Base-by-base conservation (phyloP, 169 alveolate genomes). In the Plasmodium gaboni region DNA sequence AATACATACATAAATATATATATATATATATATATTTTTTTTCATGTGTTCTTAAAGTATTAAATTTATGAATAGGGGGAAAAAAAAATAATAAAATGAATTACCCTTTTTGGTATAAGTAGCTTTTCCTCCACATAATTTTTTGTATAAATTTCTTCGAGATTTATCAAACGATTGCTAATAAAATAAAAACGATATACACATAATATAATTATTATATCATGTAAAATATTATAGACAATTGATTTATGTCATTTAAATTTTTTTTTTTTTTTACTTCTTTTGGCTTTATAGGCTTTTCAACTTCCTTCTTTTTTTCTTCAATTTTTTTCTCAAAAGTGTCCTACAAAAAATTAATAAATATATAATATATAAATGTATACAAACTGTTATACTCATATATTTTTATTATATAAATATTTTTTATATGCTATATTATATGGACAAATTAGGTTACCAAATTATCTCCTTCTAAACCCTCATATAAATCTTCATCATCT, bases 401-500 rank as follows among this genome's bases (percentile, higher is more conserved):
- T 32, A 32, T 32, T 4, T 3, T 32, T 4, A 32, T 32, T 32
- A 4, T 32, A 32, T 32, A 32, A 32, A 32, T 32, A 32, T 32
- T 4, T 32, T 32, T 32, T 60, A 60, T 26, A 19, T 26, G 24
- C 69, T 60, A 9, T 26, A 72, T 32, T 32, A 32, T 32, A 4
- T 32, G 44, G 44, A 32, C 44, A 32, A 32, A 32, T n/a, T 19
- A 7, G 19, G 57, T 15, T 80, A 80, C 90, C 90, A 80, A 26
- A 55, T 80, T 65, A 57, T 80, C 83, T 28, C 60, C 90, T 67
- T 80, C 90, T 80, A 80, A 68, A 46, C 90, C 90, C 50, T 80
- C 90, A 61, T 80, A 80, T 80, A 80, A 80, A 80, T 80, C 90
- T 28, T 67, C 90, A 15, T 76, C 88, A 80, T 80, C 90, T 13